Conservation (phyloP, 345 rosid species). For the Rhizophora apiculata region DNA sequence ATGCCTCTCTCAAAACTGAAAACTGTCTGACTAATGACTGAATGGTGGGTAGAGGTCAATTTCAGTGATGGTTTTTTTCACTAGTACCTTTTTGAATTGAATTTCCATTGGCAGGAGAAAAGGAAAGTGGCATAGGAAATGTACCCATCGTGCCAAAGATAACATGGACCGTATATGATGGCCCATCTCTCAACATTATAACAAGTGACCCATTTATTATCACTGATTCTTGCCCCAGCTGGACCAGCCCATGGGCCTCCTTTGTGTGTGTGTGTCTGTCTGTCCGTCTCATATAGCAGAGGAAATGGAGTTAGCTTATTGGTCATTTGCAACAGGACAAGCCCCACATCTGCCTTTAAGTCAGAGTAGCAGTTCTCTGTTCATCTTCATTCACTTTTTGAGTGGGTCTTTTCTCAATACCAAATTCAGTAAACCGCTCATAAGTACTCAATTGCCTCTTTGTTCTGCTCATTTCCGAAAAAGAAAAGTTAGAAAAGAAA, state of each 20-base stretch:
- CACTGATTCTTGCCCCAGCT: not conserved
- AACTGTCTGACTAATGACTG: not conserved
- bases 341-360: too few relatives aligned
- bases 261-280: not conserved
- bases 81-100: not conserved
- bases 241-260: conserved; percentile 8
- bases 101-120: not conserved
- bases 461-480: too few relatives aligned
- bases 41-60: not conserved
- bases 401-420: too few relatives aligned
- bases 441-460: too few relatives aligned
- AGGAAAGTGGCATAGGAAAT: not conserved
- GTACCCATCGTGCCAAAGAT: not conserved
- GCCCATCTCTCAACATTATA: not conserved
- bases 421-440: too few relatives aligned
- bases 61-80: not conserved
- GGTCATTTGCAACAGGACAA: not conserved
- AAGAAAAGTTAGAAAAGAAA: too few relatives aligned
- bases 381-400: too few relatives aligned
- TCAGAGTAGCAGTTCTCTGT: too few relatives aligned
- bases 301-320: not conserved
- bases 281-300: not conserved
- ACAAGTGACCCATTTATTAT: not conserved
- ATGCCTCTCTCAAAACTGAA: not conserved
- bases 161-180: conserved; percentile 6